Conservation (phyloP, 2,329 filamentous ascomycete species). For the Leptographium wingfieldii region DNA sequence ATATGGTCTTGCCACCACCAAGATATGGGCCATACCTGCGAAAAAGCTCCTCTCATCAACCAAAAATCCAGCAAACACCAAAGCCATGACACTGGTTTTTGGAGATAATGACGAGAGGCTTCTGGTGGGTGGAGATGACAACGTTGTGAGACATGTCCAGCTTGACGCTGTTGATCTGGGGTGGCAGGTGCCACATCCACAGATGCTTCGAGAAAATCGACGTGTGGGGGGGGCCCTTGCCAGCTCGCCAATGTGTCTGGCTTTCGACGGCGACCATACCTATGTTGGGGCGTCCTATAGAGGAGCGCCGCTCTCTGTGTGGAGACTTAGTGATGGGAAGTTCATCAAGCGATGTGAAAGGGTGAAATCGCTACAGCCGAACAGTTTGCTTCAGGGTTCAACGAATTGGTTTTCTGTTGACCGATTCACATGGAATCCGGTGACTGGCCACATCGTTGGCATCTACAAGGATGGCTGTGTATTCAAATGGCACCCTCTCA, state of each 20-base stretch:
- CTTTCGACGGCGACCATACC: neutral
- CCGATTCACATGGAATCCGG: neutral
- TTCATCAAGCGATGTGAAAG: neutral
- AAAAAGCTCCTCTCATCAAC: neutral
- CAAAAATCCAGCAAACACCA: neutral
- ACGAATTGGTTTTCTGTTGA: neutral
- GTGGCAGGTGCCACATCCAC: neutral
- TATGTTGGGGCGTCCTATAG: neutral
- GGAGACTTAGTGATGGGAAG: neutral
- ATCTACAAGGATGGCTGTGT: neutral
- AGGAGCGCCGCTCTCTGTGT: neutral
- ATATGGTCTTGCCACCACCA: neutral
- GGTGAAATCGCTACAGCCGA: neutral
- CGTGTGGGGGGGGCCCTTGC: neutral
- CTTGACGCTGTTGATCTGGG: neutral
- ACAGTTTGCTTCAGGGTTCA: neutral
- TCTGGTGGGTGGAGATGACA: neutral
- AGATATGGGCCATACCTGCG: neutral
- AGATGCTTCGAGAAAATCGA: neutral
- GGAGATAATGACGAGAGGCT: neutral
- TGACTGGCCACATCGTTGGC: neutral
- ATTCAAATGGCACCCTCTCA: constrained; percentile 2
- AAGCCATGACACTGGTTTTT: neutral
- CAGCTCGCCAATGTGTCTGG: neutral
- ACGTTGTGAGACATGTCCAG: neutral